These are phyloP conservation scores for Corymbia calophylla DNA, from an alignment of 441 rosid genomes.

Conservation along the genomic window DNA sequence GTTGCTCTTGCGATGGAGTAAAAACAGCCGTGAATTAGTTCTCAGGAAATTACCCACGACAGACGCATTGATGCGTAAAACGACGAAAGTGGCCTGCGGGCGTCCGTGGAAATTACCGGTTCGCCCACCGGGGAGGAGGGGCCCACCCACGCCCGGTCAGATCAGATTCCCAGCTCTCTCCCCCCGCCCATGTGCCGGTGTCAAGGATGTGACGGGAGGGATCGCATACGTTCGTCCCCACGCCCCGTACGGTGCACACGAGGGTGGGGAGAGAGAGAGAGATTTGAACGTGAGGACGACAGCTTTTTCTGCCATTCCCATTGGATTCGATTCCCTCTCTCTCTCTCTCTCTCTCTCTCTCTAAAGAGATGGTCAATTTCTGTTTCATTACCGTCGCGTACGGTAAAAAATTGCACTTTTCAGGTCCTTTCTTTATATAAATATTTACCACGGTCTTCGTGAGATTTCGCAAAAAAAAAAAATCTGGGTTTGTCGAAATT, in stretches of 20 bases:
- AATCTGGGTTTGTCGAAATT: not conserved
- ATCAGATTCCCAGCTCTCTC: not conserved
- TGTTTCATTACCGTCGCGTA: not conserved
- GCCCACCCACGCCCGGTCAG: not conserved
- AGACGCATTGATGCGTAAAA: not conserved
- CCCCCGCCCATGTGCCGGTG: not conserved
- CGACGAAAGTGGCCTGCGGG: not conserved
- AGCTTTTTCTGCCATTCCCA: not conserved
- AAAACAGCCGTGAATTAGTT: too few species aligned
- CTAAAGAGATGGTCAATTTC: not conserved
- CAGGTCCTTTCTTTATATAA: not conserved
- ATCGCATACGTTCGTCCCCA: not conserved
- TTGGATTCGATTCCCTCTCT: not conserved
- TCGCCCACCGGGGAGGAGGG: not conserved
- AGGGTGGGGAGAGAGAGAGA: not conserved
- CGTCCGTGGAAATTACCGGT: not conserved
- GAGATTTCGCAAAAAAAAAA: accelerated
- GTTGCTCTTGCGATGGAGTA: too few species aligned
- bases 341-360: not conserved
- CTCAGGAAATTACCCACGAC: not conserved
- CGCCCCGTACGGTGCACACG: not conserved
- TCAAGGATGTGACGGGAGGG: not conserved
- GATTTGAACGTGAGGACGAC: not conserved
- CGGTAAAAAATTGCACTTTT: not conserved
- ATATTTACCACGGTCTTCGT: not conserved